Conservation (phyloP, 176 grass and related monocot species). For the Raddia guianensis region DNA sequence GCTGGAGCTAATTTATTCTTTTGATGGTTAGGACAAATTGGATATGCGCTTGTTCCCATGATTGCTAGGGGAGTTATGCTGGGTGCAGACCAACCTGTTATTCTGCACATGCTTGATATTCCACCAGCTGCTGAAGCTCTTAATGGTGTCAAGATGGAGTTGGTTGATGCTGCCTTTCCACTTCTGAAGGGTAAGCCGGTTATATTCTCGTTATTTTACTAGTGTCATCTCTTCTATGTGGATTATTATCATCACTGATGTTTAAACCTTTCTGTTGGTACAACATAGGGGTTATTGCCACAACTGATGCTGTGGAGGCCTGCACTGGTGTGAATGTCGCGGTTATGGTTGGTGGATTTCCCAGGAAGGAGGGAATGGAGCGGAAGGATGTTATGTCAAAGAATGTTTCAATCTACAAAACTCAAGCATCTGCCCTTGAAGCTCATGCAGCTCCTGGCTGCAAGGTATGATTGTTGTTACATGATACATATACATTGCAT, state of each 20-base stretch:
- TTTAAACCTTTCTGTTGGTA: conserved; percentile 37
- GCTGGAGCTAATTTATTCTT: conserved; percentile 30
- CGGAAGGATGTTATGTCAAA: conserved; percentile 98
- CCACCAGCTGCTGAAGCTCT: conserved; percentile 78
- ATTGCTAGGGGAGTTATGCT: conserved; percentile 94
- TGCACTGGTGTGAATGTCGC: conserved; percentile 95
- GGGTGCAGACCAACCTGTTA: conserved; percentile 91
- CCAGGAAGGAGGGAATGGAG: conserved; percentile 98
- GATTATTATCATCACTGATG: conserved; percentile 1
- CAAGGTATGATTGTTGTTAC: conserved; percentile 55
- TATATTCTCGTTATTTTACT: not conserved
- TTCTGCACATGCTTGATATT: conserved; percentile 99
- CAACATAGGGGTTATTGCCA: conserved; percentile 85
- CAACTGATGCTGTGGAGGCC: conserved; percentile 88
- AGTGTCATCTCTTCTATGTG: not conserved
- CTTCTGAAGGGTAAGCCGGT: conserved; percentile 78
- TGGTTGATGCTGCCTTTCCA: conserved; percentile 94
- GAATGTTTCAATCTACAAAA: conserved; percentile 98
- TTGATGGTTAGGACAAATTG: conserved; percentile 84
- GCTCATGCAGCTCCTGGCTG: conserved; percentile 84
- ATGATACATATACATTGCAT: not conserved
- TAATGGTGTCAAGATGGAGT: conserved; percentile 97
- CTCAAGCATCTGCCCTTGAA: conserved; percentile 93
- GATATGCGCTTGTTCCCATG: conserved; percentile 98
- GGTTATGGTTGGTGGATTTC: conserved; percentile 98